A percentile compares a stretch with the other conserved stretches of the same genome.
Evolutionary conservation across 768 basidiomycete species (phyloP).

Genomic region (Rhodocollybia butyracea): DNA sequence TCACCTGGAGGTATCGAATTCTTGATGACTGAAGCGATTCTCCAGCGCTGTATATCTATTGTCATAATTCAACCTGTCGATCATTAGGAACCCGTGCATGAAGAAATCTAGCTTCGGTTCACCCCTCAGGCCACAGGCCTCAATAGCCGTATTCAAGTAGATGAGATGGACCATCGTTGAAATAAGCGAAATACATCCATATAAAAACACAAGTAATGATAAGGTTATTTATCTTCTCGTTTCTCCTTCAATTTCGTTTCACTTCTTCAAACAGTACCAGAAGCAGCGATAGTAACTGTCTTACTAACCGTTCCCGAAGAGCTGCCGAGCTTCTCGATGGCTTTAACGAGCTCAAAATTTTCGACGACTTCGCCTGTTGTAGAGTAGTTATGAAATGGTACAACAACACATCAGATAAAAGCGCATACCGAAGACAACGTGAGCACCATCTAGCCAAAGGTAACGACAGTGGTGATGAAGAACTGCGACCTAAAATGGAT

Average conservation of each 20-base stretch:
- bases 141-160: too few relatives aligned
- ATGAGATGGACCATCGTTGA: too few relatives aligned
- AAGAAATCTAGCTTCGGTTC: not conserved
- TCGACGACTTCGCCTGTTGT: slow-evolving; percentile 8
- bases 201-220: slow-evolving; percentile 7
- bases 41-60: not conserved
- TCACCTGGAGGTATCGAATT: not conserved
- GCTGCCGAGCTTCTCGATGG: not conserved
- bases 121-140: too few relatives aligned
- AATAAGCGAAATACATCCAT: too few relatives aligned
- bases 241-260: not conserved
- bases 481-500: slow-evolving; percentile 62
- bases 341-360: slow-evolving; percentile 1
- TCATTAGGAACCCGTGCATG: not conserved
- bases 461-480: slow-evolving; percentile 95
- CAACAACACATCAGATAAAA: not conserved
- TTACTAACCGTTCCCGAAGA: not conserved
- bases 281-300: not conserved
- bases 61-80: not conserved
- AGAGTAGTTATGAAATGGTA: not conserved
- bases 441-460: slow-evolving; percentile 72
- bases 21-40: not conserved
- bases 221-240: slow-evolving; percentile 3
- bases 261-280: slow-evolving; percentile 4
- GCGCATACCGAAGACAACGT: slow-evolving; percentile 5